phyloP scores from a whole-genome alignment of 305 asterid genomes.

The Rubia tinctorum region DNA sequence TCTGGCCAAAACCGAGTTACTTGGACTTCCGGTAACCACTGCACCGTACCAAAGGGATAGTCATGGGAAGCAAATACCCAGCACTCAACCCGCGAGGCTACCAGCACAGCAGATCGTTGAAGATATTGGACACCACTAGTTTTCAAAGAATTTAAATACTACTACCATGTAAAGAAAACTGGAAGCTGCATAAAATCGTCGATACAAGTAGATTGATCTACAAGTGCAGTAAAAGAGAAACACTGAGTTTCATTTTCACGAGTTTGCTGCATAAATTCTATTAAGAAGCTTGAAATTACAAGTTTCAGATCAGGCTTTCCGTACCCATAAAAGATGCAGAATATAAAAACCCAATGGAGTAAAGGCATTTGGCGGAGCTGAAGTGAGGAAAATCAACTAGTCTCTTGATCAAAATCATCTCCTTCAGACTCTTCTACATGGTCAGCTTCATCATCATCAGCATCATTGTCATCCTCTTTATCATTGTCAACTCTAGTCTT shows the following conservation, averaged over 20 bases:
- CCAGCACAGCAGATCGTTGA: no score
- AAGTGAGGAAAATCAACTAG: slow-evolving; percentile 39
- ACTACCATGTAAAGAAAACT: neutral
- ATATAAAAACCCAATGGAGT: neutral
- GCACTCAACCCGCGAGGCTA: no score
- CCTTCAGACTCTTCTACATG: slow-evolving; percentile 94
- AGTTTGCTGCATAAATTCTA: neutral
- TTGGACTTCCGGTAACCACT: no score
- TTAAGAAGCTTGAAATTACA: neutral
- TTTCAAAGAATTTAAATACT: no score
- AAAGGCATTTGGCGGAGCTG: neutral
- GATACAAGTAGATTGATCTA: neutral
- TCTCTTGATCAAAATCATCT: slow-evolving; percentile 94
- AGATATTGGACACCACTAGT: no score
- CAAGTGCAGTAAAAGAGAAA: no score
- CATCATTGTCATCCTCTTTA: slow-evolving; percentile 90
- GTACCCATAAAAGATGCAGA: neutral
- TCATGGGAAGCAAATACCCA: no score
- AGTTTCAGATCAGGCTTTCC: neutral
- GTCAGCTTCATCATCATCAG: slow-evolving; percentile 86
- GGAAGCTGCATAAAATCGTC: neutral
- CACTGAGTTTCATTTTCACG: neutral
- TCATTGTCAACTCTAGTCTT: slow-evolving; percentile 66
- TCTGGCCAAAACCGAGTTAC: no score
- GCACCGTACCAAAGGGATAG: no score